Evolutionary conservation across 176 grass and related monocot genomes (phyloP), one percentile per base, ranked within the genome.

Genomic region (Carex littledalei): DNA sequence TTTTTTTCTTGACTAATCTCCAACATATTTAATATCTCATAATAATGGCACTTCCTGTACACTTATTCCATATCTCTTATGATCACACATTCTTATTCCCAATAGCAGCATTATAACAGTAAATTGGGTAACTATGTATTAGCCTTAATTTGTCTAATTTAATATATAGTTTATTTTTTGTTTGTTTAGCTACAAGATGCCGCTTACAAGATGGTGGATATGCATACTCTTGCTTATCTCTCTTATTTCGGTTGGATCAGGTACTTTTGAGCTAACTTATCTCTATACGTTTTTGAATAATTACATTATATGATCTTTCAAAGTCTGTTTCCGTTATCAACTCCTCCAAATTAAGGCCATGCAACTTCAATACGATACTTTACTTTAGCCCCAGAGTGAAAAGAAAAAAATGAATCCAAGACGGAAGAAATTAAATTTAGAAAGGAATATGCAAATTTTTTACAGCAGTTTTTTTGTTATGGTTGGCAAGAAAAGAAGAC

Each of bases 181-280:
- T 86, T 61, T 86, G 13, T 72, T 78, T 24, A 80, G 74, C 11
- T 45, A 20, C 71, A 91, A 35, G 58, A 92, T 97, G 94, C 55
- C 73, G 87, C 67, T 3, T 1, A 71, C 79, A 84, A 59, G 83
- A 91, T 87, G 90, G 90, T 84, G 87, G 54, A 85, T 85, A 59
- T 74, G 86, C 75, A 20, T 88, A 35, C 20, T 92, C 18, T 4
- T 91, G 12, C 17, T 94, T 67, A 29, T 73, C 17, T 69, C 87
- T 81, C 10, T 88, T 63, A 81, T 94, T 85, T 71, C 53, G 82
- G 26, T n/a, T 39, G 52, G 56, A 21, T 81, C 92, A 91, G 92
- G 94, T 92, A 89, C 71, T 62, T 71, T n/a, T n/a, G 52, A 56
- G 11, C 74, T 32, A 78, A 78, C 5, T 58, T 57, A 3, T 20